Conservation (phyloP, 371 early-diverging fungal species). For the Mortierella sp. region DNA sequence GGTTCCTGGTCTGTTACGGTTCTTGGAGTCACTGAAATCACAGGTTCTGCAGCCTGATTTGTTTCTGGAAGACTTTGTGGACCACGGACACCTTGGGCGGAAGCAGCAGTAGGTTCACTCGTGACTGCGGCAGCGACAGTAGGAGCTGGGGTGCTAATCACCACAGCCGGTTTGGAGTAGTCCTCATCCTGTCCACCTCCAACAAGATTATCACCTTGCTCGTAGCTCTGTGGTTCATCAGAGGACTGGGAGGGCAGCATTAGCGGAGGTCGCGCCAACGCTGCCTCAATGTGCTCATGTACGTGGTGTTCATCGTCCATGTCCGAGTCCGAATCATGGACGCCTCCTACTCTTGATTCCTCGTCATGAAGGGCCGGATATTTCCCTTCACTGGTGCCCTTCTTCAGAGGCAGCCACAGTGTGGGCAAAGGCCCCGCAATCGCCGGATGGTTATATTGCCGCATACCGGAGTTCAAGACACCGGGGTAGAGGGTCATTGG, state of each 20-base stretch:
- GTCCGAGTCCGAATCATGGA: conserved; percentile 18
- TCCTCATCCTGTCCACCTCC: conserved; percentile 53
- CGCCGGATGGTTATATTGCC: conserved; percentile 79
- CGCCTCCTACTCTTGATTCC: conserved; percentile 11
- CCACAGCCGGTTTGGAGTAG: not conserved
- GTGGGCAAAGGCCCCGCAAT: conserved; percentile 78
- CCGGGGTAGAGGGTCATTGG: conserved; percentile 78
- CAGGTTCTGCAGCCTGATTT: too few species aligned
- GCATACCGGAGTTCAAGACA: conserved; percentile 80
- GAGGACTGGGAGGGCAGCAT: conserved; percentile 32
- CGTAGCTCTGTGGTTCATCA: conserved; percentile 33
- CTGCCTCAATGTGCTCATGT: conserved; percentile 30
- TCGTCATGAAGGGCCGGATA: conserved; percentile 13
- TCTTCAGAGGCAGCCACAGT: conserved; percentile 75
- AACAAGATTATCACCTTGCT: conserved; percentile 46
- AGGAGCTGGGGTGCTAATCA: too few species aligned
- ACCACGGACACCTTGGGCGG: too few species aligned
- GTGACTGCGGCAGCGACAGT: too few species aligned
- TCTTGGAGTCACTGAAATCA: too few species aligned
- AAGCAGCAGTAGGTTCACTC: too few species aligned
- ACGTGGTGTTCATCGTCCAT: conserved; percentile 22
- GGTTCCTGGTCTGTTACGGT: too few species aligned
- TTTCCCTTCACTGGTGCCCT: conserved; percentile 10
- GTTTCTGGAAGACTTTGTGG: too few species aligned
- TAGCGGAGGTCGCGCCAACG: conserved; percentile 30